Base-by-base conservation (phyloP, 257 asterid genomes). In the Agastache rugosa region DNA sequence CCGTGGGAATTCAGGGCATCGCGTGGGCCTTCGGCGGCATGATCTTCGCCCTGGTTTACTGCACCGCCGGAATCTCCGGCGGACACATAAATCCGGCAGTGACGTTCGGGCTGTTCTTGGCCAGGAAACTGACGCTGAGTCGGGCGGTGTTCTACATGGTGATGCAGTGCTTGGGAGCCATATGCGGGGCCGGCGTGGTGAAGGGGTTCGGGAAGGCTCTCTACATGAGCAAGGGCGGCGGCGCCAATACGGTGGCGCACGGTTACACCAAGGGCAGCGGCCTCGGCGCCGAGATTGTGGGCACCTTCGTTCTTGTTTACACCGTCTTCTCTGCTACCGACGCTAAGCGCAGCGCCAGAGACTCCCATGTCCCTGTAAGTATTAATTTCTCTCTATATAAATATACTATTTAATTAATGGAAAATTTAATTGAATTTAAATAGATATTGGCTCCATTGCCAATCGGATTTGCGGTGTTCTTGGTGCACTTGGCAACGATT, bases 21-120 rank as follows among this genome's bases (percentile, higher is more conserved):
- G 88, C 88, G 16, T 84, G 88, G 88, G 88, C 88, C 2, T 84
- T 84, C 71, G 88, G 88, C 19, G 88, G 88, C 0, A 84, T 84
- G 88, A 84, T 84, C 66, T 84, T 84, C 66, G 88, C 88, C 16
- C 85, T 84, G 19, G 88, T 84, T 4, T 84, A 84, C 82, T 81
- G 88, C 78, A 84, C 88, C 47, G 88, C 88, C 41, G 88, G 88
- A 47, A 83, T 83, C 39, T 80, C 85, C 59, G 87, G 87, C 2
- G 87, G 87, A 1, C 87, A 83, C 62, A 83, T 83, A 20, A 83
- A 83, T 41, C 87, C 87, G 8, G 85, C 85, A 0, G 85, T 83
- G 63, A 83, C 85, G 2, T 80, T 83, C 20, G 85, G 87, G 54
- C 81, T 83, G 0, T 83, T 83, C 71, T 17, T 83, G 55, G 87